Base-by-base conservation (phyloP, 495 filamentous ascomycete genomes). In the Penicillium simplicissimum region DNA sequence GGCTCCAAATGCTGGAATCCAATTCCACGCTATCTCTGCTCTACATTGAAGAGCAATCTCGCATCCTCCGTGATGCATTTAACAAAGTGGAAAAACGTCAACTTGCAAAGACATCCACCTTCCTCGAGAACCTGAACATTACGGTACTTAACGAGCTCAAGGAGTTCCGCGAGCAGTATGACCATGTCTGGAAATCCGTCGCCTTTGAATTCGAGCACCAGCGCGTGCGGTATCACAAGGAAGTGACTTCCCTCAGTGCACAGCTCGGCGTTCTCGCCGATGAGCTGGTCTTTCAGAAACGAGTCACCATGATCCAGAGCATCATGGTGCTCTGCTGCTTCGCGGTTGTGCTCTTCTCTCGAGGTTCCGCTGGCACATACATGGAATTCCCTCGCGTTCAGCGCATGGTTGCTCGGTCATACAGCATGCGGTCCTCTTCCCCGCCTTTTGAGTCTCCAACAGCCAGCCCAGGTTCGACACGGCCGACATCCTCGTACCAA, bases 31-130 rank as follows among this genome's bases (percentile, higher is more conserved):
- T 98, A 31, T 96, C 93, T 0, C 83, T 98, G 3, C 90, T 96
- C 66, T 98, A 98, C 70, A 97, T 98, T 64, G 93, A 97, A 76
- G 90, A 95, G 53, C 95, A 98, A 70, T 98, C 95, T 15, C 87
- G 86, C 45, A 91, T 96, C 55, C 82, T 98, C 3, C 90, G 93
- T 17, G 92, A 97, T 56, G 93, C 94, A 1, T 95, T 98, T 65
- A 85, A 84, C 47, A 93, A 93, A 71, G 91, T 96, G 43, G 94
- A 98, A 69, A 91, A 90, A 66, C 86, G 90, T 23, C 95, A 98
- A 69, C 79, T 96, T 35, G 78, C 84, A 34, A 96, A 95, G 70
- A 92, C 93, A 8, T 87, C 86, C 35, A 81, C 78, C 8, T 97
- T 97, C 71, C 81, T 98, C 23, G 85, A 92, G 64, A 86, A 82